Evolutionary conservation across 768 basidiomycete species (phyloP), one percentile per base, ranked within the genome.

Genomic region (Panus rudis): DNA sequence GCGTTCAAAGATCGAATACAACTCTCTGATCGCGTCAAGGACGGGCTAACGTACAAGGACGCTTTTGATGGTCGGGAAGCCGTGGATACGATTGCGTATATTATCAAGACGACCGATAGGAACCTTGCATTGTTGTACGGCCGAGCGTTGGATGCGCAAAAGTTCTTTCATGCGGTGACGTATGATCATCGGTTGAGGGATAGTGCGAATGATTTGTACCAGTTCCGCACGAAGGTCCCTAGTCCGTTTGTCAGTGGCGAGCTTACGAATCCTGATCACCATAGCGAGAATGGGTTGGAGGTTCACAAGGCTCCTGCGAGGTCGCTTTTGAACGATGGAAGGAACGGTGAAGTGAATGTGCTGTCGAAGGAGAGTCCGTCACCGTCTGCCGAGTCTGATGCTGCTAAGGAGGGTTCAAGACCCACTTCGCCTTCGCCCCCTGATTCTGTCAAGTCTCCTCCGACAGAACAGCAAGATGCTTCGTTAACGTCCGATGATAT

Each of bases 131-230:
- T 98, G 34, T 72, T 99, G 2, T 75, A 98, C n/a, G 96, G 96
- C 4, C 78, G 96, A 31, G 92, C 96, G 3, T 70, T 99, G 41
- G 96, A 98, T 57, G 86, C 93, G 7, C 96, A 98, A 63, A 98
- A 98, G 66, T 98, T 92, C 67, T 98, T 99, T 60, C 96, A 99
- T 58, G 96, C 98, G 57, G 96, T 99, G 52, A 97, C 96, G 7
- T 99, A 98, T 58, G 94, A 97, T 57, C 96, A 99, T 61, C 84
- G 94, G 12, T 61, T 99, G 45, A 71, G 96, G 39, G 96, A 98
- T 63, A 91, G 81, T 55, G 68, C 81, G 0, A 73, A 75, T 48
- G 96, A 99, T 64, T 65, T 99, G 23, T 99, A 97, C 63, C 92
- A 94, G 59, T 98, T 99, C 64, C 73, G 81, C 50, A 83, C 88